Evolutionary conservation across 2,329 filamentous ascomycete genomes (phyloP).

Genomic region (Colletotrichum truncatum): DNA sequence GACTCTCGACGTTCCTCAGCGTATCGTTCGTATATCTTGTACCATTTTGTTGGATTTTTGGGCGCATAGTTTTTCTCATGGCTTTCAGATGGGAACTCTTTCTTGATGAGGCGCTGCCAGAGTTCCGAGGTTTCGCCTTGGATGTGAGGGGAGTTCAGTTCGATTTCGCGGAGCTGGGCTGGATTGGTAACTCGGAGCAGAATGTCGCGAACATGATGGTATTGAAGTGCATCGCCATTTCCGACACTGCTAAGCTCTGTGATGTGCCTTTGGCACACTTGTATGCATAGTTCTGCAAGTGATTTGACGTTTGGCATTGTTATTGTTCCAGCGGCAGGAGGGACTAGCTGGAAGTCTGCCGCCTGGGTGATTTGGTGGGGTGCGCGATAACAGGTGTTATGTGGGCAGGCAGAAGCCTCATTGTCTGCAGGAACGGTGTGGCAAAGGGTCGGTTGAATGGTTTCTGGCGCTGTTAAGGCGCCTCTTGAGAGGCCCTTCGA

Average conservation of each 20-base stretch:
- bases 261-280: constrained; percentile 63
- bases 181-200: constrained; percentile 78
- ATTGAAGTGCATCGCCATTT: constrained; percentile 62
- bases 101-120: constrained; percentile 82
- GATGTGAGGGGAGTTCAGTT: constrained; percentile 81
- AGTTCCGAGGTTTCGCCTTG: constrained; percentile 74
- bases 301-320: constrained; percentile 48
- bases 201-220: constrained; percentile 64
- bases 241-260: constrained; percentile 74
- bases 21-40: constrained; percentile 79
- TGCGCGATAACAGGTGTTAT: background rate
- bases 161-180: constrained; percentile 77
- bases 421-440: background rate
- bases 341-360: background rate
- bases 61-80: constrained; percentile 72
- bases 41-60: constrained; percentile 76
- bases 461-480: background rate
- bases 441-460: background rate
- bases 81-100: constrained; percentile 75
- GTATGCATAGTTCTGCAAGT: constrained; percentile 60
- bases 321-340: background rate
- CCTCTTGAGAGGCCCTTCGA: background rate
- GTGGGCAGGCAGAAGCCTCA: background rate
- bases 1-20: constrained; percentile 65
- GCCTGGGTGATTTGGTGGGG: background rate